phyloP scores from a whole-genome alignment of 108 stramenopile species.

The Cyclotella choctawhatcheeana region DNA sequence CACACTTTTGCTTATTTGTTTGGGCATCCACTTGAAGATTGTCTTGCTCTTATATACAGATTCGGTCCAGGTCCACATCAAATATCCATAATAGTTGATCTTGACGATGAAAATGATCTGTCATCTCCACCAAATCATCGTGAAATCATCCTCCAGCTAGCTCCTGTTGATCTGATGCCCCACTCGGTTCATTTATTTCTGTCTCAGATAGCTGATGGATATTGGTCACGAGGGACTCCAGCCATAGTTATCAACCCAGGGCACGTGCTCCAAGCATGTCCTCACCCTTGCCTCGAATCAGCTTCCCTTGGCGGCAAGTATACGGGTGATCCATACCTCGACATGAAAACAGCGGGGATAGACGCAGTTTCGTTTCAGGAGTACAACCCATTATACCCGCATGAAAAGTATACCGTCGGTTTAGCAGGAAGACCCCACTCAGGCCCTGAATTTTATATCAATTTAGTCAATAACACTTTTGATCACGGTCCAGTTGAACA shows the following conservation, averaged over 20 bases:
- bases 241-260: constrained; percentile 81
- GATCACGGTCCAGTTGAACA: constrained; percentile 87
- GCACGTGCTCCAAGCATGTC: constrained; percentile 87
- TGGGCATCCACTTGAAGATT: not conserved
- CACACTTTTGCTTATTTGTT: not conserved
- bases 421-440: constrained; percentile 88
- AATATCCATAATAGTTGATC: constrained; percentile 34
- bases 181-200: constrained; percentile 59
- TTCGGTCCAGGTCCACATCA: constrained; percentile 50
- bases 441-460: constrained; percentile 93
- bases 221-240: constrained; percentile 68
- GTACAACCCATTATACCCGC: constrained; percentile 74
- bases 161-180: constrained; percentile 52
- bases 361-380: constrained; percentile 79
- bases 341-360: constrained; percentile 53
- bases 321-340: constrained; percentile 47
- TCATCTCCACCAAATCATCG: constrained; percentile 11
- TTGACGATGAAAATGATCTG: constrained; percentile 25
- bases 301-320: constrained; percentile 30
- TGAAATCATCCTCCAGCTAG: constrained; percentile 41
- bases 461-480: constrained; percentile 78
- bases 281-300: constrained; percentile 70
- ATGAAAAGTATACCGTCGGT: constrained; percentile 83
- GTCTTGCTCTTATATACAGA: constrained; percentile 12
- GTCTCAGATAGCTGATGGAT: constrained; percentile 49